Conservation (phyloP, 2,329 filamentous ascomycete species). For the Didymella pomorum region DNA sequence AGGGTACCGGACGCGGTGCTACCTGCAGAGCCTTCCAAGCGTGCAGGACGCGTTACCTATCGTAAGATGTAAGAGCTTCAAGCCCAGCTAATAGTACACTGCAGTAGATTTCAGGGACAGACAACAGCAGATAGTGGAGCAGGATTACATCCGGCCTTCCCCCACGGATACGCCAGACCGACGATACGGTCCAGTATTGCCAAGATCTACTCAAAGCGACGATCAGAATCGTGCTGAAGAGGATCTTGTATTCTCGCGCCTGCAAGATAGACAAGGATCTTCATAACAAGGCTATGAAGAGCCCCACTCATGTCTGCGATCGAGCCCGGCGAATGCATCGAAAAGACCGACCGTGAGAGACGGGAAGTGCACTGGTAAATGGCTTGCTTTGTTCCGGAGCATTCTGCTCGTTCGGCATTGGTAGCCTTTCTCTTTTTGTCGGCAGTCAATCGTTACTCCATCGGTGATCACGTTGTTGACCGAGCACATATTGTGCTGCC, state of each 20-base stretch:
- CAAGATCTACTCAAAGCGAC: conserved; percentile 5
- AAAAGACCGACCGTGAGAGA: not conserved
- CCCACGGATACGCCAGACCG: conserved; percentile 2
- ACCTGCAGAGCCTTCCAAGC: conserved; percentile 6
- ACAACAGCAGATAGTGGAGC: not conserved
- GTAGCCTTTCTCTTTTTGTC: not conserved
- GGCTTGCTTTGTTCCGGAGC: not conserved
- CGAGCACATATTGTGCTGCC: conserved; percentile 6
- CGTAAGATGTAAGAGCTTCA: conserved; percentile 11
- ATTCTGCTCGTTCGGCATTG: not conserved
- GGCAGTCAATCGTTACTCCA: conserved; percentile 1
- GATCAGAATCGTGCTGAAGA: conserved; percentile 10
- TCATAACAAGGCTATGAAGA: not conserved
- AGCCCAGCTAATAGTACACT: conserved; percentile 5
- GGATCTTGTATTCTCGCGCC: conserved; percentile 7
- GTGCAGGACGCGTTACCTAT: conserved; percentile 10
- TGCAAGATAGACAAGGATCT: conserved; percentile 14
- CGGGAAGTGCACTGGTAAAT: conserved; percentile 1
- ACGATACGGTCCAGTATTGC: conserved; percentile 9
- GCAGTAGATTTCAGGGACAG: conserved; percentile 6
- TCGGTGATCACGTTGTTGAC: not conserved
- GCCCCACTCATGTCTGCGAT: conserved; percentile 3
- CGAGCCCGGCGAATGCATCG: not conserved
- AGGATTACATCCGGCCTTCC: conserved; percentile 3
- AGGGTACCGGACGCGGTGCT: conserved; percentile 6